phyloP scores from a whole-genome alignment of 441 rosid species.

The Codiaeum variegatum region DNA sequence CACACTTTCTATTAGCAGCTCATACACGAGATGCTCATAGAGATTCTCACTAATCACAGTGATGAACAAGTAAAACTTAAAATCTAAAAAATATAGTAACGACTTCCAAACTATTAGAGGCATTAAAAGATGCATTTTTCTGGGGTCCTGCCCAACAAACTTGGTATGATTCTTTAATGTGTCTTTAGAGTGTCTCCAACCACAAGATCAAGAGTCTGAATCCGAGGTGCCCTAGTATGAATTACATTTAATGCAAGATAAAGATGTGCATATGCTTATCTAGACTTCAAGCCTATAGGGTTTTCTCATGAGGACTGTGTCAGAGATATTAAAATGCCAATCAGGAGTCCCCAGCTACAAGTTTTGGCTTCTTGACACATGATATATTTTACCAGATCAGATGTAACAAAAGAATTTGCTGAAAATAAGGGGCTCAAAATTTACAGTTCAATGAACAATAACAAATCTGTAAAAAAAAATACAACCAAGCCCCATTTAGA shows the following conservation, averaged over 20 bases:
- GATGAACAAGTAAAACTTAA: background rate
- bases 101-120: background rate
- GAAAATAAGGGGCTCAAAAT: background rate
- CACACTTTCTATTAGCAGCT: background rate
- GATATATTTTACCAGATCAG: background rate
- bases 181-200: background rate
- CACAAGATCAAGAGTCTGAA: background rate
- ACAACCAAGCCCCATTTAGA: background rate
- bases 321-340: background rate
- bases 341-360: background rate
- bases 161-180: background rate
- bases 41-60: background rate
- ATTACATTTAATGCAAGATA: background rate
- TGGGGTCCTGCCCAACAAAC: background rate
- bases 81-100: background rate
- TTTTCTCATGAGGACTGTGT: background rate
- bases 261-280: background rate
- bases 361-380: background rate
- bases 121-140: too few relatives aligned
- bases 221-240: background rate
- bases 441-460: background rate
- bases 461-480: background rate
- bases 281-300: background rate
- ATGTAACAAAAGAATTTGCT: conserved; percentile 5
- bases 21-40: background rate